phyloP scores from a whole-genome alignment of 1,139 yeast species.

The Tardiomyces depauwii region DNA sequence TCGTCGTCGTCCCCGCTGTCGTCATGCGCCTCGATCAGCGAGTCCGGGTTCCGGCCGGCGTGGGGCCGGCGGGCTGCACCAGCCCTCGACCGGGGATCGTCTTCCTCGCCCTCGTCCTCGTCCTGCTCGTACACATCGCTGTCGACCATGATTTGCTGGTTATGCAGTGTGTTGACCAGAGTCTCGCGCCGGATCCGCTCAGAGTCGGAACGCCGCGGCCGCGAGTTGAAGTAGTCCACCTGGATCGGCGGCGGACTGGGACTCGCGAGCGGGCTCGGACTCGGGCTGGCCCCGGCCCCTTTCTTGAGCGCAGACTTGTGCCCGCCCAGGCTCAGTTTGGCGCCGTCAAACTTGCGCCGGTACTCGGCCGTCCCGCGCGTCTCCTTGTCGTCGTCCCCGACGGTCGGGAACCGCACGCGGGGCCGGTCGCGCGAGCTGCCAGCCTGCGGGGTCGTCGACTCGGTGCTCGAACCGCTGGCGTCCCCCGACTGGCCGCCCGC shows the following conservation, averaged over 20 bases:
- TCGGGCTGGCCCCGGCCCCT: neutral
- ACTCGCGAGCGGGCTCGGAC: neutral
- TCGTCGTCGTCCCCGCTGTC: conserved; percentile 4
- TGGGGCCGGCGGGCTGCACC: too few relatives aligned
- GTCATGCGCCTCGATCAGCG: neutral
- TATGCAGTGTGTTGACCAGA: conserved; percentile 4
- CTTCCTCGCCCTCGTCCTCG: conserved; percentile 3
- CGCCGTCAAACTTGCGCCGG: neutral
- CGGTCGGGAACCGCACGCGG: neutral
- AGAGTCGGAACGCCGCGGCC: neutral
- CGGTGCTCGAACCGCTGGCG: too few relatives aligned
- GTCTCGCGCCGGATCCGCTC: neutral
- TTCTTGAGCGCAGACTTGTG: neutral
- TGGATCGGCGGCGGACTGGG: neutral
- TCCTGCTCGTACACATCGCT: conserved; percentile 8
- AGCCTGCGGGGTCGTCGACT: too few relatives aligned
- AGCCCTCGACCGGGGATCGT: neutral
- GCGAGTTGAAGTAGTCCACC: neutral
- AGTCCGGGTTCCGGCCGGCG: too few relatives aligned
- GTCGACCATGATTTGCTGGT: conserved; percentile 7
- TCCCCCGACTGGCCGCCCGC: too few relatives aligned
- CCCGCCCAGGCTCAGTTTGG: neutral
- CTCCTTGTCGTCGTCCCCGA: neutral
- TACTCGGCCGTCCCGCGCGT: neutral
- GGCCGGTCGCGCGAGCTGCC: neutral